These are phyloP conservation scores for Phytophthora palmivora DNA, from an alignment of 352 stramenopile genomes.

Conservation along the genomic window DNA sequence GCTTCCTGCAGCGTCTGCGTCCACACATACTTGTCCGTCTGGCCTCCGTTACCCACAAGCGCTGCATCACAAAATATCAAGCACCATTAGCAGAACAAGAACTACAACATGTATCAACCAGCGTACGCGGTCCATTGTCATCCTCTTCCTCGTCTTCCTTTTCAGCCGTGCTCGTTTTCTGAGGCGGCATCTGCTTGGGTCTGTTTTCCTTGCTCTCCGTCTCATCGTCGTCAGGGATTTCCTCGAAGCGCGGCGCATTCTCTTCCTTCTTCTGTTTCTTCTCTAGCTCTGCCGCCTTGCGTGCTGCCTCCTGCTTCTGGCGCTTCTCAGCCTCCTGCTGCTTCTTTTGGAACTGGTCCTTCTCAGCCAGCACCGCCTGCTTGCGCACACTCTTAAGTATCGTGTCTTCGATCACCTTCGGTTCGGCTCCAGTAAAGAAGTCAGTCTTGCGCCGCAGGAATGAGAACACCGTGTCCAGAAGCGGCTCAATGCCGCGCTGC, in stretches of 20 bases:
- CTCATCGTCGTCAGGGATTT: conserved; percentile 74
- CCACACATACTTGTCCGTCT: conserved; percentile 96
- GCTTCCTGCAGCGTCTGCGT: conserved; percentile 98
- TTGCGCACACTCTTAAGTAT: conserved; percentile 93
- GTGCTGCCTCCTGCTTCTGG: conserved; percentile 60
- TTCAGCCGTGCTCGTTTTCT: conserved; percentile 31
- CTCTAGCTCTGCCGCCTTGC: conserved; percentile 50
- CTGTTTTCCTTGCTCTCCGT: conserved; percentile 38
- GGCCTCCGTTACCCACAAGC: conserved; percentile 91
- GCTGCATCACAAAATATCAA: conserved; percentile 49
- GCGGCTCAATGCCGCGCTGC: conserved; percentile 96
- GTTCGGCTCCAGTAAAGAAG: conserved; percentile 96
- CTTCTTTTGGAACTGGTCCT: conserved; percentile 80
- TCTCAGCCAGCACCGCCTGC: conserved; percentile 88
- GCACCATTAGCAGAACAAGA: conserved; percentile 14
- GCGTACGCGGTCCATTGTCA: conserved; percentile 69
- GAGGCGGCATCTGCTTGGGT: conserved; percentile 19
- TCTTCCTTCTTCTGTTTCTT: conserved; percentile 64
- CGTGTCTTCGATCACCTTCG: conserved; percentile 78
- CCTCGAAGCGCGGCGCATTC: conserved; percentile 72
- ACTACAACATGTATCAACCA: background rate
- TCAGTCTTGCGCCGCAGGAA: conserved; percentile 99
- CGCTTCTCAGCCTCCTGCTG: conserved; percentile 85
- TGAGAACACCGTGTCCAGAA: conserved; percentile 98
- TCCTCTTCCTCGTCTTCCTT: conserved; percentile 70